Conservation (phyloP, 441 rosid species). For the Gossypium laxum region DNA sequence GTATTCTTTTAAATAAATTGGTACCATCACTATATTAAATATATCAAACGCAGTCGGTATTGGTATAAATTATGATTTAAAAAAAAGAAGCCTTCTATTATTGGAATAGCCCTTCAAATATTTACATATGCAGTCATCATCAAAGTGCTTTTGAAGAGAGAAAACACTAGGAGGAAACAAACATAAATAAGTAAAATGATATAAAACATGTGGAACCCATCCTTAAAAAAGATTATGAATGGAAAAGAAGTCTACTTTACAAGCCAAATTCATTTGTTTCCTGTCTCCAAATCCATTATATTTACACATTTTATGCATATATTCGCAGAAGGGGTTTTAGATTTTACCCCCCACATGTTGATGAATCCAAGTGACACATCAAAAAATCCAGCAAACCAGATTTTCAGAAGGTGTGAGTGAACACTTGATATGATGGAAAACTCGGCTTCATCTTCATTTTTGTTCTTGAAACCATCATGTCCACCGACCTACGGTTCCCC, state of each 20-base stretch:
- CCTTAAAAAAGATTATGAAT: constrained; percentile 7
- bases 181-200: not conserved
- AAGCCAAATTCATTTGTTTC: constrained; percentile 6
- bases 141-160: no score
- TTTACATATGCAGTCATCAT: no score
- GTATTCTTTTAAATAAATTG: no score
- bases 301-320: not conserved
- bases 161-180: no score
- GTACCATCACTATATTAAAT: no score
- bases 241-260: constrained; percentile 9
- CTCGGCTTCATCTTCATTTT: not conserved
- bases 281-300: constrained; percentile 15
- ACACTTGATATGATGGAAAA: constrained; percentile 9
- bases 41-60: no score
- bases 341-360: not conserved
- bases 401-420: not conserved
- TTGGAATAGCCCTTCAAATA: no score
- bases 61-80: no score
- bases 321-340: constrained; percentile 13
- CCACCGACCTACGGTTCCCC: constrained; percentile 13
- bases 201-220: constrained; percentile 5
- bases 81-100: no score
- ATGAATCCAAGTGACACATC: constrained; percentile 2
- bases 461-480: constrained; percentile 5
- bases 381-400: constrained; percentile 7